Percentiles rank a stretch among this genome's conserved stretches.
phyloP scores from a whole-genome alignment of 805 yeast genomes.

The Ogataea minuta region DNA sequence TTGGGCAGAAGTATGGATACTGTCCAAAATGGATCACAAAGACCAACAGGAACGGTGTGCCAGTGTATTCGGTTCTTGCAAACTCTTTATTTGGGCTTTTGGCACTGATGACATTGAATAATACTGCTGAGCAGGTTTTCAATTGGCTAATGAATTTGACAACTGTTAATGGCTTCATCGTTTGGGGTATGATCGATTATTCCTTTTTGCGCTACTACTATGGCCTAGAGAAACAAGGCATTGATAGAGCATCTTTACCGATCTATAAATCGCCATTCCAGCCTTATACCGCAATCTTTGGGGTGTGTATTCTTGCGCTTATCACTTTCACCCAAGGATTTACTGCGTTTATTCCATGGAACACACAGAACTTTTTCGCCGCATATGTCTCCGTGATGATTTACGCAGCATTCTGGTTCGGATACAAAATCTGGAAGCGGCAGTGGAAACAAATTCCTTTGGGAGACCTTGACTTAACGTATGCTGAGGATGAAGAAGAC shows the following conservation, averaged over 20 bases:
- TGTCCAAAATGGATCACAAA: conserved; percentile 53
- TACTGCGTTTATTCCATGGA: conserved; percentile 54
- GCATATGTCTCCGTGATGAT: conserved; percentile 68
- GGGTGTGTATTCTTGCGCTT: conserved; percentile 50
- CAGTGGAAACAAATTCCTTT: conserved; percentile 44
- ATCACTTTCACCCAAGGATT: conserved; percentile 74
- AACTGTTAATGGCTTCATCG: conserved; percentile 73
- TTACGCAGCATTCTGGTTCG: conserved; percentile 53
- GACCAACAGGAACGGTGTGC: conserved; percentile 60
- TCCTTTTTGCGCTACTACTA: conserved; percentile 70
- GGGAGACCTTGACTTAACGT: conserved; percentile 54
- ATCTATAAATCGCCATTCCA: conserved; percentile 63
- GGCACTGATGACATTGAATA: conserved; percentile 57
- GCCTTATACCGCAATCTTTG: conserved; percentile 68
- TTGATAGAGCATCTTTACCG: conserved; percentile 67
- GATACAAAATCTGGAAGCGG: conserved; percentile 43
- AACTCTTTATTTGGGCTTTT: conserved; percentile 63
- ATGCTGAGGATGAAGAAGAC: conserved; percentile 38
- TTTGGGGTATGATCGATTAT: conserved; percentile 66
- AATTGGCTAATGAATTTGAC: conserved; percentile 72
- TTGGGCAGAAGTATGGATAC: conserved; percentile 56
- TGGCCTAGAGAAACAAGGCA: conserved; percentile 59
- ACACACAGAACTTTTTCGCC: conserved; percentile 60
- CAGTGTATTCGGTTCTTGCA: conserved; percentile 52
- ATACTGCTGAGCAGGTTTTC: conserved; percentile 57